Base-by-base conservation (phyloP, 1,284 basidiomycete genomes). In the Wallemia mellicola region DNA sequence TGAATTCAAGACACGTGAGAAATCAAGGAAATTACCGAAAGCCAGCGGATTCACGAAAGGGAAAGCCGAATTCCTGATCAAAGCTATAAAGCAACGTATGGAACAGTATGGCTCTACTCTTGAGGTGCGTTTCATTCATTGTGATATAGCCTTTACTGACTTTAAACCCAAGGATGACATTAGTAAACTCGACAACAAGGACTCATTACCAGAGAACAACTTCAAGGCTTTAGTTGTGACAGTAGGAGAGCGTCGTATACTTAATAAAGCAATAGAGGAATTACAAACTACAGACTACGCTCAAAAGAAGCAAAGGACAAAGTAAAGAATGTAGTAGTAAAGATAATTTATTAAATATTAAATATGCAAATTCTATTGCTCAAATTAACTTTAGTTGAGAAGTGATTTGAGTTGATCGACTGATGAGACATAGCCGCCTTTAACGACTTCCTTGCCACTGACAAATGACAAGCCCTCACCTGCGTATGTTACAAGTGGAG, bases 391-490 rank as follows among this genome's bases (percentile, higher is more conserved):
- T 48, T 48, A 48, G 38, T 48, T 11, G n/a, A 48, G 38, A 1
- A 65, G 60, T 25, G 59, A 32, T 57, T 61, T 59, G 24, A 65
- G 58, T 27, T 67, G 66, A 24, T 66, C 65, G 28, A 68, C 59
- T 28, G 62, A 60, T 33, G 66, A 62, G 27, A 71, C 63, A 17
- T 67, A 65, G 5, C 71, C 71, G 24, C 65, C 67, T 67, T 77
- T 81, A 59, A 73, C 75, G 68, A 87, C 82, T 27, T 72, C 77
- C 73, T 82, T 83, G 54, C 88, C 91, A 67, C 79, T 80, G 61
- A 86, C 76, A 59, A 70, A 72, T 65, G 85, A 82, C 61, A 99
- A 73, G 0, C 87, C 89, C 69, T 98, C 94, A 28, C 94, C 94
- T 9, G 81, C 81, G 65, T 96, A 96, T 64, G 79, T 83, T 59